Base-by-base conservation (phyloP, 768 basidiomycete genomes). In the Pulveroboletus sp. region DNA sequence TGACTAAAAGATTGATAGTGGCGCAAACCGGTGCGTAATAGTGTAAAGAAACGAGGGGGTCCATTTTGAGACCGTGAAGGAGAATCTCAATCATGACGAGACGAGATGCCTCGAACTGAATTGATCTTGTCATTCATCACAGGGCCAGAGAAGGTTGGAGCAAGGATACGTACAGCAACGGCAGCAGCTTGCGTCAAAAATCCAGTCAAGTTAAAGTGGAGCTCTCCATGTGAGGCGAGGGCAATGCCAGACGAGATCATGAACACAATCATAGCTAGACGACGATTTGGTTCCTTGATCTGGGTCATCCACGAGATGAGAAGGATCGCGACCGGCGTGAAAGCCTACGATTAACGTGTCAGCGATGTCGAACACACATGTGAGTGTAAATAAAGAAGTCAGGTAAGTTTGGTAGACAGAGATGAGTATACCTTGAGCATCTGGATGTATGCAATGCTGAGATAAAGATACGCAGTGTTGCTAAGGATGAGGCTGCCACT, bases 21-120 rank as follows among this genome's bases (percentile, higher is more conserved):
- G 95, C 93, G 67, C 95, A 98, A 45, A 97, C 90, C 13, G 93
- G 93, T 9, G 94, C 93, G 64, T 93, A 96, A 73, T 95, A 97
- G 73, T 98, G 90, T 45, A 98, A 70, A 6, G 93, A 96, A 18
- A 93, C 89, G 6, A 97, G 80, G 0, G 95, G 95, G 63, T 96
- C 93, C 94, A 98, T 97, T 73, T 96, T 96, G 62, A 96, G 73
- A 33, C 93, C 93, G 63, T 96, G 92, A 0, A 98, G 76, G 36
- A 98, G 82, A 46, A 94, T 82, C 67, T 98, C 89, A 53, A 98
- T 97, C 83, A 96, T 93, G 21, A 98, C 93, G 11, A 98, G 80
- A 36, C 95, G 87, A 17, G 89, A 87, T 1, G 92, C 87, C 70
- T 99, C 95, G 64, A 97, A 97, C 83, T 88, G 62, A 40, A 45